Evolutionary conservation across 805 yeast species (phyloP).

Genomic region (Barnettozyma wickerhamii): DNA sequence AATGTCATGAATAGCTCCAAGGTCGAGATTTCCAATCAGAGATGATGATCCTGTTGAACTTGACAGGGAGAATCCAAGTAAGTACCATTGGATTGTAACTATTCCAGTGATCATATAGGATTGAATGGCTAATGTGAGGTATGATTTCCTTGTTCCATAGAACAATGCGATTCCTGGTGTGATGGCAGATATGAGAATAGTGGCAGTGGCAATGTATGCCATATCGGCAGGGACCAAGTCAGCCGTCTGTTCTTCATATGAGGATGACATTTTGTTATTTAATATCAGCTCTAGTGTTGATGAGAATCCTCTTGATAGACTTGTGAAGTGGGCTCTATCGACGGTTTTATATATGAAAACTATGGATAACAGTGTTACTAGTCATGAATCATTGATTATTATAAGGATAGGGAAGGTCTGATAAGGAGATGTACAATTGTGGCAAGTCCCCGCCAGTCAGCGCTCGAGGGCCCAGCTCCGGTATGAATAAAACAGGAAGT

Average conservation of each 20-base stretch:
- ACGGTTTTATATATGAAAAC: no score
- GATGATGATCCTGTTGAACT: constrained; percentile 64
- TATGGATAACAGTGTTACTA: no score
- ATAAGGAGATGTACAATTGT: no score
- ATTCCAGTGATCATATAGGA: constrained; percentile 65
- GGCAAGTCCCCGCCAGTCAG: no score
- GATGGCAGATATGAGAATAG: constrained; percentile 60
- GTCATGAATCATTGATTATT: no score
- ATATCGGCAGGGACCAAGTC: constrained; percentile 41
- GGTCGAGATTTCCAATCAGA: constrained; percentile 77
- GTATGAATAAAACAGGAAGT: no score
- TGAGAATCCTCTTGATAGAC: no score
- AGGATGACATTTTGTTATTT: no score
- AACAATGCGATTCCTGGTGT: constrained; percentile 91
- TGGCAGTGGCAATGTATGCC: constrained; percentile 38
- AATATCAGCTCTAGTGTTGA: no score
- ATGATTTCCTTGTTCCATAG: constrained; percentile 89
- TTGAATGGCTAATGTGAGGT: constrained; percentile 71
- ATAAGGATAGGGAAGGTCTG: no score
- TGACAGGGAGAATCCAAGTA: constrained; percentile 94
- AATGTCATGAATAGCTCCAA: constrained; percentile 76
- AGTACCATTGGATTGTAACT: constrained; percentile 86
- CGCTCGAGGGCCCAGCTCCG: no score
- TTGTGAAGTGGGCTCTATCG: no score
- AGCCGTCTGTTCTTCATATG: constrained; percentile 32